Conservation (phyloP, 768 basidiomycete species). For the Flagelloscypha sp. region DNA sequence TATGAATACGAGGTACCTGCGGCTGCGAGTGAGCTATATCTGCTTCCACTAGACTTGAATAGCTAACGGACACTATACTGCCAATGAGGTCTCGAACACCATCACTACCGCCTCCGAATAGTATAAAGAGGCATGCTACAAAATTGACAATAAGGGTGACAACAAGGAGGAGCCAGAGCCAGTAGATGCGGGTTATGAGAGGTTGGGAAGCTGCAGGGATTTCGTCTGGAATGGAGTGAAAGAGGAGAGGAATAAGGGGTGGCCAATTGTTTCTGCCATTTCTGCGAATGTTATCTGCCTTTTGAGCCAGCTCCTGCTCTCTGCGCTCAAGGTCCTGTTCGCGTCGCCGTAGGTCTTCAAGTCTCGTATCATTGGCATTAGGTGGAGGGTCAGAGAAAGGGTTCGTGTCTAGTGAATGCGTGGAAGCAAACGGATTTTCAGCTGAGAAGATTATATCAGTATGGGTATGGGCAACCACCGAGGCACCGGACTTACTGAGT, state of each 20-base stretch:
- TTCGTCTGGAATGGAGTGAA: constrained; percentile 86
- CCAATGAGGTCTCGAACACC: constrained; percentile 76
- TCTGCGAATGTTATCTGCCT: constrained; percentile 57
- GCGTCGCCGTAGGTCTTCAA: constrained; percentile 64
- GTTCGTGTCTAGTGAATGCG: constrained; percentile 78
- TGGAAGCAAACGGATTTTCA: constrained; percentile 80
- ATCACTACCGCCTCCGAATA: constrained; percentile 67
- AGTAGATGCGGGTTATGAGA: constrained; percentile 80
- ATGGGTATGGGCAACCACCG: constrained; percentile 7
- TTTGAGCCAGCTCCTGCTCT: constrained; percentile 64
- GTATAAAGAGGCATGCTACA: constrained; percentile 80
- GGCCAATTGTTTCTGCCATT: constrained; percentile 94
- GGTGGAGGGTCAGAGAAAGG: constrained; percentile 83
- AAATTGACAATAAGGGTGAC: constrained; percentile 82
- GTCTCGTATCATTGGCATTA: constrained; percentile 30
- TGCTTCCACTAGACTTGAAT: constrained; percentile 3
- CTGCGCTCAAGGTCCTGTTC: constrained; percentile 77
- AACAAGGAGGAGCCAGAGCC: constrained; percentile 88
- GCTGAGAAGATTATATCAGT: constrained; percentile 17
- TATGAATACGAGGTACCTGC: constrained; percentile 76
- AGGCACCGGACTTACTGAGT: not conserved
- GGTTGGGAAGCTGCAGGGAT: constrained; percentile 76
- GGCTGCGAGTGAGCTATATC: constrained; percentile 16
- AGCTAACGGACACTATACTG: constrained; percentile 62
- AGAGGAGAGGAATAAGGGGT: constrained; percentile 67